Base-by-base conservation (phyloP, 768 basidiomycete genomes). In the Cystofilobasidium bisporidii region DNA sequence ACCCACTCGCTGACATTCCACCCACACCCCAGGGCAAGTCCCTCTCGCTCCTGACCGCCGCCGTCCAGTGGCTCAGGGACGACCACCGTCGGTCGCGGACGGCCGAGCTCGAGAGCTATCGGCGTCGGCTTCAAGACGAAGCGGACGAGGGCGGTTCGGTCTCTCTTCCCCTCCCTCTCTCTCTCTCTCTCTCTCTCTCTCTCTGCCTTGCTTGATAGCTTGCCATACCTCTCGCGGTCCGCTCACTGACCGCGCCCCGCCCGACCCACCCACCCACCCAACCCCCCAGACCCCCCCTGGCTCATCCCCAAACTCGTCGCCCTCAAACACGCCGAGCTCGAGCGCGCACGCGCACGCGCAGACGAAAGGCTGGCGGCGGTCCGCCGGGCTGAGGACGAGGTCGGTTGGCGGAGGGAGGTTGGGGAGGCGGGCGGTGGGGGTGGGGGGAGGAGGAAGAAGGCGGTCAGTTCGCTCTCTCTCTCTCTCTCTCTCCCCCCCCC, bases 21-120 rank as follows among this genome's bases (percentile, higher is more conserved):
- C 36, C 41, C 20, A n/a, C 17, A 3, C 30, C 17, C 22, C 50
- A 92, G 90, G 91, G 91, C 32, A 94, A 94, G 77, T 91, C 91
- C 0, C 77, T 91, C 40, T 88, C 85, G 73, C 79, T 93, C 20
- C 80, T 93, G 32, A 89, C 86, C 70, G 82, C 88, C 4, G 80
- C 86, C 12, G 76, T 92, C 47, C 84, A 86, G 0, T 93, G 87
- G 88, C 79, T 89, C 24, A 11, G 53, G 14, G 74, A 77, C 22
- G 88, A 88, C 72, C 84, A 88, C 40, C 61, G 58, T 17, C 56
- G 69, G 26, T 11, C 15, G 18, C 24, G 5, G 11, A 33, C 20
- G 10, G 24, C 12, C 24, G 33, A 17, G 20, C 10, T 60, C 17
- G 10, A 18, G 3, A n/a, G n/a, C 9, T 40, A 60, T n/a, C 3